Evolutionary conservation across 2,329 filamentous ascomycete genomes (phyloP), one percentile per base, ranked within the genome.

Genomic region (Ophiostoma australiae): DNA sequence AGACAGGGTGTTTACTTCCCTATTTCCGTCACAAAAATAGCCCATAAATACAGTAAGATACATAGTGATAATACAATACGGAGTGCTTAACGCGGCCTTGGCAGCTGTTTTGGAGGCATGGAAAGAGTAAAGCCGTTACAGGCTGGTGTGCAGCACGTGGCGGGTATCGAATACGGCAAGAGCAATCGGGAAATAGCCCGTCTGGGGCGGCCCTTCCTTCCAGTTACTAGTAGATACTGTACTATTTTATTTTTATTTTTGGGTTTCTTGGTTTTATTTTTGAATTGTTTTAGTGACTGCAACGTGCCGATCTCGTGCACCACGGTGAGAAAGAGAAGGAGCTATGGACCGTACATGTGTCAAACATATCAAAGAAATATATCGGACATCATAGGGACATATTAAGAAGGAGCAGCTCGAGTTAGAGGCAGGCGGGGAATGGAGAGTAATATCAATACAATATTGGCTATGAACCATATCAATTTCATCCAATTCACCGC

Each of bases 41-140:
- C n/a, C 10, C 23, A 58, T 6, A 58, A 10, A 27, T 31, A 31
- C 27, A 31, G 27, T 1, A 1, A 31, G 27, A 39, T 31, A 31
- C 27, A 31, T 31, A 31, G 27, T 31, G 3, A 31, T 31, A 39
- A 39, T 13, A 39, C 37, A 48, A 48, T 48, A 48, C 44, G 44
- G 44, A 48, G 44, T 5, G 37, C 71, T 70, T 70, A 27, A 67
- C 41, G 41, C 15, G 33, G 69, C 55, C 67, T 35, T 52, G 39
- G 55, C 55, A 23, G 55, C 41, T 67, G 20, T 58, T 58, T 48
- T 58, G 23, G 15, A 58, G 23, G 17, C 44, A 58, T 27, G 52
- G n/a, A 58, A 58, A 58, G 23, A 58, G 52, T 15, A 58, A 58
- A 58, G 52, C 52, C 52, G 52, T 58, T 7, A 27, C 52, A 58